Base-by-base conservation (phyloP, 2,329 filamentous ascomycete genomes). In the Ophiocordyceps camponoti-floridani region DNA sequence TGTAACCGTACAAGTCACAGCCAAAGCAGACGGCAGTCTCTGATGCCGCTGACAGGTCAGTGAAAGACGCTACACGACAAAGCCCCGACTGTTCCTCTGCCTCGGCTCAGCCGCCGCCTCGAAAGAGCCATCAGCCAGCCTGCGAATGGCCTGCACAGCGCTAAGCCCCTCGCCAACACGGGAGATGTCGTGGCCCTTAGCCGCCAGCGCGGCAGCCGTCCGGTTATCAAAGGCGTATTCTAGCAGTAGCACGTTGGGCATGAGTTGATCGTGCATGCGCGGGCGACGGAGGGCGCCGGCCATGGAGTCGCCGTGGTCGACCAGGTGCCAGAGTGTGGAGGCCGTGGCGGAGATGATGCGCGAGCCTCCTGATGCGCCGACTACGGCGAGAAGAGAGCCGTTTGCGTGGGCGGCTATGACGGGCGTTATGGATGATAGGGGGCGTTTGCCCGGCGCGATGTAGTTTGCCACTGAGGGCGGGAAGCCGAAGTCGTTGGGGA, bases 401-500 rank as follows among this genome's bases (percentile, higher is more conserved):
- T 81, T 72, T 3, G 72, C 64, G 47, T 72, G 65, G 45, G 82
- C 76, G 50, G 80, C 75, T 44, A 93, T 88, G 46, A 85, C 68
- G 4, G 88, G 86, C 0, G 82, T 78, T 52, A 91, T 87, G 49
- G 82, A 88, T 2, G 82, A 88, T 4, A 95, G 66, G 0, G 88
- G 86, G 0, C 89, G 76, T 62, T 95, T 95, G 42, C 76, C 72
- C 0, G 85, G 77, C 5, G 77, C 73, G 58, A 95, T 78, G 58
- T 78, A 95, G 68, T 96, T 95, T 41, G 79, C 73, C 4, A 77
- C 75, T 1, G 77, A 80, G 2, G 89, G 87, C 41, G 80, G 73
- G 63, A 86, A 94, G 44, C 86, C 87, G 58, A 95, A 96, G 26
- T 79, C 77, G 58, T 94, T 94, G 47, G 69, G 71, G 2, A 72